Evolutionary conservation across 31 red algal genomes (phyloP), one percentile per base, ranked within the genome.

Genomic region (Endocladia muricata): DNA sequence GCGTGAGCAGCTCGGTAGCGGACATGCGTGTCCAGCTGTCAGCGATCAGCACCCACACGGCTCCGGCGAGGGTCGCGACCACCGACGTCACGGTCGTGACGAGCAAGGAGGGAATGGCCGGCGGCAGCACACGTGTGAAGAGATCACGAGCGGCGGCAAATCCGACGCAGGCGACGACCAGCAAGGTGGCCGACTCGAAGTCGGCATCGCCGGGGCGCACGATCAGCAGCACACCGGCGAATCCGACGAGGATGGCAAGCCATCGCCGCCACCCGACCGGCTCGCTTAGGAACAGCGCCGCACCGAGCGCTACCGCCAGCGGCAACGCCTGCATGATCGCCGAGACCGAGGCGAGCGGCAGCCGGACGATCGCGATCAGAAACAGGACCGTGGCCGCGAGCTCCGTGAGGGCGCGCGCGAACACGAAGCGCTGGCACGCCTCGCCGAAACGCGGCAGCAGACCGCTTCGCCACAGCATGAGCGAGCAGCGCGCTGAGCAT

Each of bases 301-400:
- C 60, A 23, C 60, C 60, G 13, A 64, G 15, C 13, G 26, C 60
- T 22, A 64, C 60, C 13, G 26, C 60, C 11, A 64, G 26, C 11
- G 60, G 60, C 25, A 64, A 25, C 13, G 60, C 60, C 26, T 64
- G 60, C 15, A 64, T 11, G 26, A 64, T 64, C 13, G 60, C 60
- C 11, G 60, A 15, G 25, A 30, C 25, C 11, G n/a, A 21, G 15
- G 60, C 15, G 15, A 64, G 26, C 11, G 60, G 60, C 15, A 30
- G 15, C 11, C 13, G 13, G 15, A 22, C 17, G 11, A 64, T 15
- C 15, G 60, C 25, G 26, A 28, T 17, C 26, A 30, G n/a, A 64
- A 64, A 64, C 15, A 11, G 11, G 15, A 64, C 15, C n/a, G n/a
- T 17, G 15, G n/a, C 60, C 15, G 11, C 11, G 60, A 64, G 11